Conservation (phyloP, 2,329 filamentous ascomycete species). For the Microdochium paspali region DNA sequence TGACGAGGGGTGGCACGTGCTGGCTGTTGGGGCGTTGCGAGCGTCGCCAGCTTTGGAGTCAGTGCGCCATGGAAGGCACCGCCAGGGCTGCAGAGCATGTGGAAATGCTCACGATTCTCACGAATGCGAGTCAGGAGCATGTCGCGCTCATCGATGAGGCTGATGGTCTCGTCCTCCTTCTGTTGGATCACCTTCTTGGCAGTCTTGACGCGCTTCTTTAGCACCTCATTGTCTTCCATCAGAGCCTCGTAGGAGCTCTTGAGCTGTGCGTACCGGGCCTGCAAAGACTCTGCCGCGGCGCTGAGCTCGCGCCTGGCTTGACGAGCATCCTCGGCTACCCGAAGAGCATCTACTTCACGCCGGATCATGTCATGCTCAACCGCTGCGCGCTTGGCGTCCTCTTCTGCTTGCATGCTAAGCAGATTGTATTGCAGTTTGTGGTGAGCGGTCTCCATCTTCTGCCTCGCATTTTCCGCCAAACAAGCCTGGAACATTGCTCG, state of each 20-base stretch:
- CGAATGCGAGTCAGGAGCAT: slow-evolving; percentile 75
- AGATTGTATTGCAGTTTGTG: slow-evolving; percentile 86
- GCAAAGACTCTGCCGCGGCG: slow-evolving; percentile 40
- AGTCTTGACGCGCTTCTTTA: slow-evolving; percentile 57
- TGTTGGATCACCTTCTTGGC: slow-evolving; percentile 73
- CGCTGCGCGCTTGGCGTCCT: slow-evolving; percentile 75
- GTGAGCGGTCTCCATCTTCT: slow-evolving; percentile 79
- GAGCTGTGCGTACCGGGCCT: slow-evolving; percentile 49
- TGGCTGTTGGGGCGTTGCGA: not conserved
- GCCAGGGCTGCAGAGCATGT: slow-evolving; percentile 66
- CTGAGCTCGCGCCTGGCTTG: slow-evolving; percentile 47
- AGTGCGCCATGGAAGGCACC: slow-evolving; percentile 55
- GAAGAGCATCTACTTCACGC: slow-evolving; percentile 76
- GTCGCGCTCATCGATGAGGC: slow-evolving; percentile 65
- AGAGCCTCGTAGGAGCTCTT: slow-evolving; percentile 58
- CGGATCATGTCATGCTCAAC: slow-evolving; percentile 91
- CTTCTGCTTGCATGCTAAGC: slow-evolving; percentile 72
- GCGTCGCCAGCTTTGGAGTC: slow-evolving; percentile 35
- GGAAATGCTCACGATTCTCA: slow-evolving; percentile 82
- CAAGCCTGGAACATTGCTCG: slow-evolving; percentile 44
- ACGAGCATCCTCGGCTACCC: slow-evolving; percentile 60
- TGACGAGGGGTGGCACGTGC: slow-evolving; percentile 37
- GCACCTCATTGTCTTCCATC: slow-evolving; percentile 53
- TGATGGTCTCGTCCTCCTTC: slow-evolving; percentile 63
- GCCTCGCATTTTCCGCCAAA: slow-evolving; percentile 45